phyloP scores from a whole-genome alignment of 192 early-diverging fungal genomes.

The Chytriomyces sp. region DNA sequence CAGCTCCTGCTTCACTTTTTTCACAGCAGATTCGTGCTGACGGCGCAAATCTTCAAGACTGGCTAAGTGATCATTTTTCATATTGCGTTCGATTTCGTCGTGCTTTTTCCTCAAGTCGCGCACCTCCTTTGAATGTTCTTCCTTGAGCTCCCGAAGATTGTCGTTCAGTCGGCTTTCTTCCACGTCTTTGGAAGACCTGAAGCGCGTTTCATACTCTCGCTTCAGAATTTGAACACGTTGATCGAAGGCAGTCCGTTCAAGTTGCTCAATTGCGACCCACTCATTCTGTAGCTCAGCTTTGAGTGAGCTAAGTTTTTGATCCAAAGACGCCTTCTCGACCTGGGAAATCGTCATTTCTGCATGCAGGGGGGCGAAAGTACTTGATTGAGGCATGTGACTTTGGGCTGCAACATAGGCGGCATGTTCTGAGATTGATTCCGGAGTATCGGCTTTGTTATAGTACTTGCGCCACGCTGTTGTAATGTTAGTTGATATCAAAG shows the following conservation, averaged over 20 bases:
- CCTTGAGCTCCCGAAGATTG: neutral
- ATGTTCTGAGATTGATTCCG: too few species aligned
- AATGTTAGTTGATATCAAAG: too few species aligned
- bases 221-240: neutral
- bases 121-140: slow-evolving; percentile 1
- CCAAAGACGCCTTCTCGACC: neutral
- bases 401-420: too few species aligned
- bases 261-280: neutral
- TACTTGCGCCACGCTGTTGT: too few species aligned
- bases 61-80: neutral
- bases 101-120: neutral
- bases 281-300: neutral
- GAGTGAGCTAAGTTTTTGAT: neutral
- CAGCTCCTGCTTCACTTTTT: neutral
- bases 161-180: neutral
- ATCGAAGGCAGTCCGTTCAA: neutral
- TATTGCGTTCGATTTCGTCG: too few species aligned
- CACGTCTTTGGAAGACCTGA: neutral
- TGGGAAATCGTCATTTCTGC: neutral
- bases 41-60: neutral
- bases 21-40: neutral
- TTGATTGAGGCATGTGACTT: neutral
- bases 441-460: too few species aligned
- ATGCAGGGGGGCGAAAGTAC: neutral
- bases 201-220: neutral